Conservation (phyloP, 2,329 filamentous ascomycete genomes). For the Phaeomoniella chlamydospora region DNA sequence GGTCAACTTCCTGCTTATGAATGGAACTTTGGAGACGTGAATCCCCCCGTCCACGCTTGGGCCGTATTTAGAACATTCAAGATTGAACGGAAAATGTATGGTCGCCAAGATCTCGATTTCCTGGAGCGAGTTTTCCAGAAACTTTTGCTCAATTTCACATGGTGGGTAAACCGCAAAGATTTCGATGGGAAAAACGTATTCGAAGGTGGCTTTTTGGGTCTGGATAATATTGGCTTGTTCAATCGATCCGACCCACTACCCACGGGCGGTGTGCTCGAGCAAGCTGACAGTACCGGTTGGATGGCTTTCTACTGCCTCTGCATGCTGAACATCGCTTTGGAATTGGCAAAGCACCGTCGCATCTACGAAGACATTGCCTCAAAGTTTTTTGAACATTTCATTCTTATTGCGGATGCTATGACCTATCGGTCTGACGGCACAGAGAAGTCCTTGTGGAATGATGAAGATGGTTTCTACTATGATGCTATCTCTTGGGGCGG, state of each 20-base stretch:
- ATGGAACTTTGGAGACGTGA: constrained; percentile 97
- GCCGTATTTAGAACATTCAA: constrained; percentile 93
- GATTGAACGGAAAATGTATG: constrained; percentile 95
- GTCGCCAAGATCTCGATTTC: constrained; percentile 86
- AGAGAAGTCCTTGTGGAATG: constrained; percentile 87
- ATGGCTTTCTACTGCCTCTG: constrained; percentile 96
- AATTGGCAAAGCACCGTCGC: constrained; percentile 85
- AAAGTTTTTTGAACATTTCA: constrained; percentile 98
- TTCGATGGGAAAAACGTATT: constrained; percentile 92
- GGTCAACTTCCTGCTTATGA: constrained; percentile 87
- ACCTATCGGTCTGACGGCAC: constrained; percentile 58
- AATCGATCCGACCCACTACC: constrained; percentile 91
- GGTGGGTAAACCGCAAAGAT: constrained; percentile 98
- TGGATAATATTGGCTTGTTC: constrained; percentile 96
- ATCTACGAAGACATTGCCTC: constrained; percentile 94
- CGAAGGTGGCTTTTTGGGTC: constrained; percentile 84
- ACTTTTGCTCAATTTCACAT: constrained; percentile 88
- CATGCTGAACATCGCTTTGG: constrained; percentile 94
- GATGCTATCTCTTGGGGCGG: constrained; percentile 95
- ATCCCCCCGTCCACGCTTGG: constrained; percentile 94
- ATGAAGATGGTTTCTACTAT: constrained; percentile 92
- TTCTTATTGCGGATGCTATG: constrained; percentile 97
- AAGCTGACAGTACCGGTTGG: constrained; percentile 96
- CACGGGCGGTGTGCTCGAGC: constrained; percentile 83
- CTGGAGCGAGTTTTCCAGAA: constrained; percentile 95